Evolutionary conservation across 78 protist genomes (phyloP).

Genomic region (Polysphondylium violaceum): DNA sequence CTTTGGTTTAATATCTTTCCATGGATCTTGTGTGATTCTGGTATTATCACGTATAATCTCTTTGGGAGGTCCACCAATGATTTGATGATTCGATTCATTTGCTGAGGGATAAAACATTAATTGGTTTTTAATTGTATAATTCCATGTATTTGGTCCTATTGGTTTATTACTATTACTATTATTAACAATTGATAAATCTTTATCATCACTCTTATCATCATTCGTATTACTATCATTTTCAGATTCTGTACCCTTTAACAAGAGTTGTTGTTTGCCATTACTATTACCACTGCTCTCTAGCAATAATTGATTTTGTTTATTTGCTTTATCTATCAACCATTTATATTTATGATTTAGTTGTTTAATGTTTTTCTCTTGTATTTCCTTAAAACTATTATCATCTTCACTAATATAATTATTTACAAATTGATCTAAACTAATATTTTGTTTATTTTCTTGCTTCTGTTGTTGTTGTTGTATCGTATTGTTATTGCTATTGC

Average conservation of each 20-base stretch:
- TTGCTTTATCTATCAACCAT: conserved; percentile 33
- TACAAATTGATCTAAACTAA: conserved; percentile 43
- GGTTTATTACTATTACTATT: no score
- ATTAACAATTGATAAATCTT: no score
- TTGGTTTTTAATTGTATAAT: conserved; percentile 28
- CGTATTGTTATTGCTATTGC: background rate
- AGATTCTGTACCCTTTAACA: no score
- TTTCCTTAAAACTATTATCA: conserved; percentile 32
- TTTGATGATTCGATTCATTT: background rate
- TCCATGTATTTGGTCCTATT: conserved; percentile 37
- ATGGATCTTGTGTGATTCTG: conserved; percentile 17
- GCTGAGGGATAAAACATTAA: conserved; percentile 27
- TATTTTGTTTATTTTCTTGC: conserved; percentile 3
- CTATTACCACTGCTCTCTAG: conserved; percentile 2
- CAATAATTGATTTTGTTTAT: conserved; percentile 17
- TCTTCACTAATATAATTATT: conserved; percentile 41
- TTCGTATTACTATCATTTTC: no score
- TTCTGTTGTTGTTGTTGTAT: background rate
- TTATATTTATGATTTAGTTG: conserved; percentile 17
- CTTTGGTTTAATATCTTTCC: background rate
- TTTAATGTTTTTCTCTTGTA: conserved; percentile 8
- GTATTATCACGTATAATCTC: conserved; percentile 38
- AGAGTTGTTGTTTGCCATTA: no score
- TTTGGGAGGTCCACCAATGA: conserved; percentile 25
- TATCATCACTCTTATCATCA: no score